Conservation (phyloP, 2,329 filamentous ascomycete species). For the Knufia petricola region DNA sequence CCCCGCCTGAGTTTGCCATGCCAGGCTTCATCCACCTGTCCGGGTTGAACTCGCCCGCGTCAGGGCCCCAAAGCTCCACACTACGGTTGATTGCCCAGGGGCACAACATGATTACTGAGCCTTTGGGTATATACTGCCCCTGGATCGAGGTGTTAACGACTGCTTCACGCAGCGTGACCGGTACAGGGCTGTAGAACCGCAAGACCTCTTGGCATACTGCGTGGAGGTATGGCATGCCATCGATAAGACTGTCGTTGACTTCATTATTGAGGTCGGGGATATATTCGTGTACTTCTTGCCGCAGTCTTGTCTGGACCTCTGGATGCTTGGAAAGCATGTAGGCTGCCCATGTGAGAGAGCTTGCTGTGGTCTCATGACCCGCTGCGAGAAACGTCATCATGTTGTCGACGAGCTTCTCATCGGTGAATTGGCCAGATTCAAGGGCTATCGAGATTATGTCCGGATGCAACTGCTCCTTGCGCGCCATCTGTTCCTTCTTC, state of each 20-base stretch:
- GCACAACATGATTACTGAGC: conserved; percentile 57
- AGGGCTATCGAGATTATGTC: conserved; percentile 78
- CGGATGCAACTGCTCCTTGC: conserved; percentile 42
- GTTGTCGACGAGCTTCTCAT: conserved; percentile 76
- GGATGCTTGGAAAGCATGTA: conserved; percentile 24
- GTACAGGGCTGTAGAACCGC: conserved; percentile 62
- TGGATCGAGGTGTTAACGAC: conserved; percentile 55
- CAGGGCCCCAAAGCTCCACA: conserved; percentile 61
- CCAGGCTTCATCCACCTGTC: conserved; percentile 58
- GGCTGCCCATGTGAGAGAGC: conserved; percentile 25
- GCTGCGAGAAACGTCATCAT: conserved; percentile 85
- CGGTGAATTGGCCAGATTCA: conserved; percentile 62
- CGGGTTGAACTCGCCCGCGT: conserved; percentile 67
- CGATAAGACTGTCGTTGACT: conserved; percentile 41
- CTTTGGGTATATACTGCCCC: conserved; percentile 57
- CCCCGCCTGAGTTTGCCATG: conserved; percentile 53
- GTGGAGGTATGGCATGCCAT: conserved; percentile 67
- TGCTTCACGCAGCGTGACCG: conserved; percentile 59
- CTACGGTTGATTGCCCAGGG: conserved; percentile 62
- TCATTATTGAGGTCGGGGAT: conserved; percentile 24
- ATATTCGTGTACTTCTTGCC: conserved; percentile 23
- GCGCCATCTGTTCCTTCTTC: conserved; percentile 53
- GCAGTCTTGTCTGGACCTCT: conserved; percentile 24
- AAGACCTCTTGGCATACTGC: conserved; percentile 71
- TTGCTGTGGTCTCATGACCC: conserved; percentile 31